Evolutionary conservation across 257 asterid genomes (phyloP).

Genomic region (Salvia miltiorrhiza): DNA sequence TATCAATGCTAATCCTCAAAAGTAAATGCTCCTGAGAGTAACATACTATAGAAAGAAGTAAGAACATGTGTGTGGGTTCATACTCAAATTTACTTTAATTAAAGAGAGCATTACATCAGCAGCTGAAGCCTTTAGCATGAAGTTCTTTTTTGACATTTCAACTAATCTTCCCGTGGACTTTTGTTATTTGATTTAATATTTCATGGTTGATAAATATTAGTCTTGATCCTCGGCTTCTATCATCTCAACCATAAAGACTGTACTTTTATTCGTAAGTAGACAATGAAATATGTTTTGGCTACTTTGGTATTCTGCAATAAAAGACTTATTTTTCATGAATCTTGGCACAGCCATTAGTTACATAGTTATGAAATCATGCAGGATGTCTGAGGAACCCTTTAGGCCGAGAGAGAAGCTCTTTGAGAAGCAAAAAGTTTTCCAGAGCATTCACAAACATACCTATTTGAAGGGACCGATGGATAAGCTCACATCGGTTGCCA

Average conservation of each 20-base stretch:
- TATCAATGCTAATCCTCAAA: no score
- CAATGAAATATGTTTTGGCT: not conserved
- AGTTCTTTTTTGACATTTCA: not conserved
- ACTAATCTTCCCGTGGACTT: not conserved
- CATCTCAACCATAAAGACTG: not conserved
- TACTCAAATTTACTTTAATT: not conserved
- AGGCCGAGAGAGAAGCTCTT: conserved; percentile 71
- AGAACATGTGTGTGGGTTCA: not conserved
- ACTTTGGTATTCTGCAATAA: no score
- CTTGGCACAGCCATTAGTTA: not conserved
- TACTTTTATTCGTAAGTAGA: not conserved
- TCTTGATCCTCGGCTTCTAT: not conserved
- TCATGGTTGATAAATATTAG: not conserved
- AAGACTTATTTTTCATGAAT: not conserved
- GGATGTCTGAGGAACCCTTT: conserved; percentile 77
- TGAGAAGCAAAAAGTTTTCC: conserved; percentile 58
- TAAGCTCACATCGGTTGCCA: conserved; percentile 73
- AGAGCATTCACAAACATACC: conserved; percentile 66
- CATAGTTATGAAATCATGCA: conserved; percentile 29
- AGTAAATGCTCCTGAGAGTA: no score
- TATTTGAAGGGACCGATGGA: conserved; percentile 61
- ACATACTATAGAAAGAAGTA: not conserved
- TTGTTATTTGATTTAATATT: not conserved
- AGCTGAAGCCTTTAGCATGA: not conserved
- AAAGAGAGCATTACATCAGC: not conserved